phyloP scores from a whole-genome alignment of 2,329 filamentous ascomycete species.

The Apiospora malaysiana region DNA sequence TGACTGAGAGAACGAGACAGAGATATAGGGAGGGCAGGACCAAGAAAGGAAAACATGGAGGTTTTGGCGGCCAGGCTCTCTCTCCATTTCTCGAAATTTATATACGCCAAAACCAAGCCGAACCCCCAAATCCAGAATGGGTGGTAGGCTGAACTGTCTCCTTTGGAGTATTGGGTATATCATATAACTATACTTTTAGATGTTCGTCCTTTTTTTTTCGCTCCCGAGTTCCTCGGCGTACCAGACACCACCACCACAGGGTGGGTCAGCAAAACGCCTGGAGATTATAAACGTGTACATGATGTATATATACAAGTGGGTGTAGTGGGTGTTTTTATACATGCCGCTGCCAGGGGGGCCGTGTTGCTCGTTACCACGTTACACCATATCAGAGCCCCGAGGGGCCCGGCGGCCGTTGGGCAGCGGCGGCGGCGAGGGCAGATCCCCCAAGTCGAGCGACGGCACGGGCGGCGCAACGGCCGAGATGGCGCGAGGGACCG shows the following conservation, averaged over 20 bases:
- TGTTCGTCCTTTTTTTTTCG: too few species aligned
- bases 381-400: neutral
- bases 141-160: neutral
- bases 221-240: too few species aligned
- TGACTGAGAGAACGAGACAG: too few species aligned
- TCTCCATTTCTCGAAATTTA: neutral
- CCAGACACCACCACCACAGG: too few species aligned
- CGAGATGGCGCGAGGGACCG: conserved; percentile 3
- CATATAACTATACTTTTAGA: too few species aligned
- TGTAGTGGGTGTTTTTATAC: neutral
- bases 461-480: neutral
- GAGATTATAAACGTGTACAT: neutral
- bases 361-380: neutral
- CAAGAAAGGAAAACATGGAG: neutral
- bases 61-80: neutral
- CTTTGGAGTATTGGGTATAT: too few species aligned
- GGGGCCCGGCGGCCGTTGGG: neutral
- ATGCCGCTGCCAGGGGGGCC: neutral
- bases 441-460: neutral
- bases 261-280: too few species aligned
- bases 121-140: neutral
- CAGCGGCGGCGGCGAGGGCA: neutral
- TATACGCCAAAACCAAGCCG: neutral
- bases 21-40: neutral
- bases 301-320: neutral